These are phyloP conservation scores for Brassica cretica DNA, from an alignment of 345 rosid genomes.

Conservation along the genomic window DNA sequence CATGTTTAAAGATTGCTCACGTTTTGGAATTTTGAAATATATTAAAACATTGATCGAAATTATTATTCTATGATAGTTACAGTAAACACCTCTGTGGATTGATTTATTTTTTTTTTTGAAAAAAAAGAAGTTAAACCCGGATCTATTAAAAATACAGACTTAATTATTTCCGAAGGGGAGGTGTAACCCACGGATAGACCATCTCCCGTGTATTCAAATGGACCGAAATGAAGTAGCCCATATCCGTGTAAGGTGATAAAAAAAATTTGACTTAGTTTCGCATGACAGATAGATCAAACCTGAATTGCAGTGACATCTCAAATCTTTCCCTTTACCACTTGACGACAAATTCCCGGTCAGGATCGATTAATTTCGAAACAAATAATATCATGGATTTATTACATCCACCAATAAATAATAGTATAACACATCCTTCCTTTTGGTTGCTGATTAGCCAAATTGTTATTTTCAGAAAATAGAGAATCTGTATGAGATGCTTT, in stretches of 20 bases:
- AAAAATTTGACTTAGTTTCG: too few relatives aligned
- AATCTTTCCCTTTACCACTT: too few relatives aligned
- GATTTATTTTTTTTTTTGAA: background rate
- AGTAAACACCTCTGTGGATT: constrained; percentile 32
- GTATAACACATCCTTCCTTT: background rate
- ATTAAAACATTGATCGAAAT: background rate
- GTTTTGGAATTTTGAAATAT: constrained; percentile 16
- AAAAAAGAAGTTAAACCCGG: too few relatives aligned
- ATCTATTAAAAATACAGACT: too few relatives aligned
- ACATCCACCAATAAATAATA: constrained; percentile 23
- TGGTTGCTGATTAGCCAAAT: constrained; percentile 19
- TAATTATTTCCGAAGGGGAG: too few relatives aligned
- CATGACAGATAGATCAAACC: too few relatives aligned
- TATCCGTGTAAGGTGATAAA: too few relatives aligned
- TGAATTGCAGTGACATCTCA: too few relatives aligned
- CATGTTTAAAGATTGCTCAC: constrained; percentile 37
- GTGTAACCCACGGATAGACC: too few relatives aligned
- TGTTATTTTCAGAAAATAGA: constrained; percentile 6
- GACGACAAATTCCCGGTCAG: background rate
- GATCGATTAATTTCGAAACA: constrained; percentile 37
- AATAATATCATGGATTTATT: constrained; percentile 30
- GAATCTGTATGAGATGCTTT: constrained; percentile 11
- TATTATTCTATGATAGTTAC: constrained; percentile 30
- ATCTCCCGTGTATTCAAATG: too few relatives aligned
- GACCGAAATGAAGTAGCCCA: too few relatives aligned